Percentiles rank a stretch among this genome's conserved stretches.
Conservation (phyloP, 768 basidiomycete genomes). For the Suillus subalutaceus region DNA sequence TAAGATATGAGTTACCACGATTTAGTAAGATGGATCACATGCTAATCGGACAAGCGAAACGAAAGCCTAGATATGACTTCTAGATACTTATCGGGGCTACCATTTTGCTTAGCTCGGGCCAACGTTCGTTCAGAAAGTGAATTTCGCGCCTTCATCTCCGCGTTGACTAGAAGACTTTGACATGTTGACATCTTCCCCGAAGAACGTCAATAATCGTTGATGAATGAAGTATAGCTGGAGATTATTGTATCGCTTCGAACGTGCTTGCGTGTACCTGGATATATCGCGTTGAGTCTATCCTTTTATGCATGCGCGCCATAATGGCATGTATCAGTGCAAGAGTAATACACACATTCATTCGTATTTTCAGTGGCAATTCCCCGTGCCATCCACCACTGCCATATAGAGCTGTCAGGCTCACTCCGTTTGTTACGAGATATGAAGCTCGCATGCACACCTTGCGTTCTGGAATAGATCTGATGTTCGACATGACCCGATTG, state of each 20-base stretch:
- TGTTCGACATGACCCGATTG: neutral
- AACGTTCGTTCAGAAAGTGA: neutral
- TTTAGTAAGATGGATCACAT: constrained; percentile 7
- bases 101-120: neutral
- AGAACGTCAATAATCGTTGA: neutral
- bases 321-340: neutral
- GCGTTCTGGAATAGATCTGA: neutral
- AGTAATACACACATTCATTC: neutral
- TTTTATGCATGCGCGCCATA: neutral
- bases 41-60: neutral
- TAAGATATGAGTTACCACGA: constrained; percentile 6
- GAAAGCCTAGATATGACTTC: neutral
- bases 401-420: neutral
- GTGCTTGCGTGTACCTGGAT: neutral
- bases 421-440: neutral
- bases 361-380: neutral
- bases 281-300: neutral
- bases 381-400: neutral
- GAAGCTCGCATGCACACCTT: neutral
- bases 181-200: constrained; percentile 1
- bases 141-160: constrained; percentile 8
- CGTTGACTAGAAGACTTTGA: neutral
- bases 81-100: neutral
- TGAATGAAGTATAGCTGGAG: neutral
- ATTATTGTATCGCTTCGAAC: neutral